These are phyloP conservation scores for Galium porrigens DNA, from an alignment of 305 asterid genomes.

Conservation along the genomic window DNA sequence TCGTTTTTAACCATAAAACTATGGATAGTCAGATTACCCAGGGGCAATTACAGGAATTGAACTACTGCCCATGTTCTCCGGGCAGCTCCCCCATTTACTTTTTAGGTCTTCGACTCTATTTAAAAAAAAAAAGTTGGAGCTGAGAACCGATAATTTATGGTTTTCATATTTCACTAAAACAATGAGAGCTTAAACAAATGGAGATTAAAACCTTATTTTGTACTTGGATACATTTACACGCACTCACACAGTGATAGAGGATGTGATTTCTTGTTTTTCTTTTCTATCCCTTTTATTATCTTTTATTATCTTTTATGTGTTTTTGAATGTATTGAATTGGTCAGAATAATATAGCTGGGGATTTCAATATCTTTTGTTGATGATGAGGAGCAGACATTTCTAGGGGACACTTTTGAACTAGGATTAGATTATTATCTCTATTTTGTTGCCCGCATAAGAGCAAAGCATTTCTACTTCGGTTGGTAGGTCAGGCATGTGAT, in stretches of 20 bases:
- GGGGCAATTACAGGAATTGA: conserved; percentile 18
- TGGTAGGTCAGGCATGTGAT: conserved; percentile 34
- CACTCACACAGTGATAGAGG: background rate
- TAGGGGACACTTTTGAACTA: conserved; percentile 25
- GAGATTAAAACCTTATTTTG: conserved; percentile 2
- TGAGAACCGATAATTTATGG: conserved; percentile 14
- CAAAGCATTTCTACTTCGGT: conserved; percentile 18
- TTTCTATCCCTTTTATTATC: conserved; percentile 8
- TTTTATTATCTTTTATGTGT: conserved; percentile 5
- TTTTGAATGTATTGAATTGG: conserved; percentile 22
- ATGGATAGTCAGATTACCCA: conserved; percentile 1
- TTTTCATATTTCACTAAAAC: conserved; percentile 1
- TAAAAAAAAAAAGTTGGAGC: conserved; percentile 17
- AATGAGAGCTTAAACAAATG: background rate
- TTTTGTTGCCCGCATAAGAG: conserved; percentile 14
- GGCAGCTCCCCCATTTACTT: conserved; percentile 21
- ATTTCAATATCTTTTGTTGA: conserved; percentile 24
- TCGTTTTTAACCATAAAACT: no score
- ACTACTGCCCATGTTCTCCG: conserved; percentile 23
- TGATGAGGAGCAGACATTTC: conserved; percentile 22
- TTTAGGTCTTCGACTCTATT: conserved; percentile 25
- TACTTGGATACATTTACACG: conserved; percentile 1
- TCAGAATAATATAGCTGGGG: conserved; percentile 22
- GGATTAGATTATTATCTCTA: conserved; percentile 19
- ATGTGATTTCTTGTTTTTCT: conserved; percentile 5